Conservation (phyloP, 768 basidiomycete genomes). For the Mycena crocata region DNA sequence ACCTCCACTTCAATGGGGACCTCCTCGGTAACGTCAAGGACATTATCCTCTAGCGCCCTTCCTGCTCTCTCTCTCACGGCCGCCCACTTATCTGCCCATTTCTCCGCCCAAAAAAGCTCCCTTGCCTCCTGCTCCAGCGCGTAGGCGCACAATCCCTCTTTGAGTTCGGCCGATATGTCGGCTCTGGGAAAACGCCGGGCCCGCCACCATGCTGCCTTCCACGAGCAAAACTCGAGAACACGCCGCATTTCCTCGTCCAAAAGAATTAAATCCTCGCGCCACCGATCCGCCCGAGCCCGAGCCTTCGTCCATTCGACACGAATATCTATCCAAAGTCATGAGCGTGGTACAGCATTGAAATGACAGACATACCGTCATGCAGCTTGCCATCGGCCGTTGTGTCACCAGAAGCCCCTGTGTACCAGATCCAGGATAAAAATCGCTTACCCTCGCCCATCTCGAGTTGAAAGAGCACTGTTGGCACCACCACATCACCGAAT, state of each 20-base stretch:
- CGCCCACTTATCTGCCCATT: not conserved
- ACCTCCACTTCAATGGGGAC: not conserved
- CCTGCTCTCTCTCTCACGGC: not conserved
- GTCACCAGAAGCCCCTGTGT: not conserved
- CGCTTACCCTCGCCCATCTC: conserved; percentile 1
- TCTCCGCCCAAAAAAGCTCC: not conserved
- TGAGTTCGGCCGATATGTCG: not conserved
- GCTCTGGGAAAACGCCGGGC: not conserved
- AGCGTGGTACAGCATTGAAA: no score
- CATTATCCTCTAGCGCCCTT: not conserved
- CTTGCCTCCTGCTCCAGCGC: no score
- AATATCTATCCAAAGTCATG: no score
- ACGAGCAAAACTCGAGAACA: not conserved
- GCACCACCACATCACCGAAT: not conserved
- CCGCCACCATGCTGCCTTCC: not conserved
- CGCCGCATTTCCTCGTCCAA: conserved; percentile 1
- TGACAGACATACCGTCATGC: conserved; percentile 15
- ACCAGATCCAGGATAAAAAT: conserved; percentile 1
- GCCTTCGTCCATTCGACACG: conserved; percentile 3
- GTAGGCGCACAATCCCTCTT: not conserved
- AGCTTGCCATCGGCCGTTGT: not conserved
- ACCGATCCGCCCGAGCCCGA: not conserved
- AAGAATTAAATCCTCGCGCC: not conserved
- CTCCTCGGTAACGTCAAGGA: not conserved
- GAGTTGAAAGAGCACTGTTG: conserved; percentile 1